Evolutionary conservation across 495 filamentous ascomycete species (phyloP).

Genomic region (Penicillium cosmopolitanum): DNA sequence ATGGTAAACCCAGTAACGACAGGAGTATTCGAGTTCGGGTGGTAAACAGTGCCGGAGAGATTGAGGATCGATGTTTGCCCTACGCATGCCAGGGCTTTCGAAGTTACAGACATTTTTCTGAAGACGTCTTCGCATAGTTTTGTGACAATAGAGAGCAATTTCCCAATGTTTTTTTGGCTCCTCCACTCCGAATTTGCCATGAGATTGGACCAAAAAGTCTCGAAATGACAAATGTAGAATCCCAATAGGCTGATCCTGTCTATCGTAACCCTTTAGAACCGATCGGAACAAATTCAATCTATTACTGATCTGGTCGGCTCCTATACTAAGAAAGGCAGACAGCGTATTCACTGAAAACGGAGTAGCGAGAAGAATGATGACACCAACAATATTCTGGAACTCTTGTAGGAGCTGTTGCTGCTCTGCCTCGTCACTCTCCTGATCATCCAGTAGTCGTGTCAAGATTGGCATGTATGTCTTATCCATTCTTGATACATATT

Average conservation of each 20-base stretch:
- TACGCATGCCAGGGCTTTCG: neutral
- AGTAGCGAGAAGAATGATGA: slow-evolving; percentile 30
- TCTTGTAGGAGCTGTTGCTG: slow-evolving; percentile 16
- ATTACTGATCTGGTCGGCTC: slow-evolving; percentile 11
- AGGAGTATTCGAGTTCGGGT: slow-evolving; percentile 42
- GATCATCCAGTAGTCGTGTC: slow-evolving; percentile 23
- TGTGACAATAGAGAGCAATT: slow-evolving; percentile 28
- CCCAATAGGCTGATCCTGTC: slow-evolving; percentile 21
- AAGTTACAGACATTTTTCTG: slow-evolving; percentile 42
- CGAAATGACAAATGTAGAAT: slow-evolving; percentile 17
- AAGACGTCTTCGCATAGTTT: slow-evolving; percentile 32
- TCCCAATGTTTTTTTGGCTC: slow-evolving; percentile 14
- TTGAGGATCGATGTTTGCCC: slow-evolving; percentile 25
- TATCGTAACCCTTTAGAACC: slow-evolving; percentile 31
- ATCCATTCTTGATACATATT: slow-evolving; percentile 23
- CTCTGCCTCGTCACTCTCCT: slow-evolving; percentile 12
- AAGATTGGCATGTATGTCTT: slow-evolving; percentile 36
- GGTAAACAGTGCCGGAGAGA: slow-evolving; percentile 29
- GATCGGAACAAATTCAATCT: slow-evolving; percentile 28
- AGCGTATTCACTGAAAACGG: slow-evolving; percentile 29
- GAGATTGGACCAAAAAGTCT: slow-evolving; percentile 18
- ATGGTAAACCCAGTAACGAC: slow-evolving; percentile 40
- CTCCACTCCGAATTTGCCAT: slow-evolving; percentile 23
- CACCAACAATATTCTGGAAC: slow-evolving; percentile 32
- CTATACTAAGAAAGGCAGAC: slow-evolving; percentile 16